Conservation (phyloP, 768 basidiomycete species). For the Clavaria fumosa region DNA sequence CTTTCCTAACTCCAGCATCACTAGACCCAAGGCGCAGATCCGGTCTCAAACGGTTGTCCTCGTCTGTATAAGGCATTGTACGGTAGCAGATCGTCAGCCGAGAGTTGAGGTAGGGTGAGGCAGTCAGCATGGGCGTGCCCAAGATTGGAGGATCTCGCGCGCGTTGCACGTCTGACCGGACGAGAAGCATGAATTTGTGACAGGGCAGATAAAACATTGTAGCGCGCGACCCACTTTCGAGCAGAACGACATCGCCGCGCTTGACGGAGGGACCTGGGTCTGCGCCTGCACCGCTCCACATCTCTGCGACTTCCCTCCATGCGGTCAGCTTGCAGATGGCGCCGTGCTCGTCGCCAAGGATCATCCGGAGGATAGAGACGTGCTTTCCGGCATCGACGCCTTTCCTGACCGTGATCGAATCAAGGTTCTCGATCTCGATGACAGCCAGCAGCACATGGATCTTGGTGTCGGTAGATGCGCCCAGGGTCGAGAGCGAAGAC, state of each 20-base stretch:
- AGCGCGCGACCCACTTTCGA: constrained; percentile 40
- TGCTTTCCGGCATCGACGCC: constrained; percentile 57
- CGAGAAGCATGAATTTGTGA: no score
- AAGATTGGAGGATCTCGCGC: no score
- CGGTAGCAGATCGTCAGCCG: constrained; percentile 59
- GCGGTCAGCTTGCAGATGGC: constrained; percentile 56
- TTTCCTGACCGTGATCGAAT: constrained; percentile 48
- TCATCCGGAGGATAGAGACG: constrained; percentile 50
- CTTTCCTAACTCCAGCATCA: constrained; percentile 53
- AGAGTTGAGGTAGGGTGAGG: constrained; percentile 54
- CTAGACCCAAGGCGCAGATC: constrained; percentile 58
- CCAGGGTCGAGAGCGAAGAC: constrained; percentile 20
- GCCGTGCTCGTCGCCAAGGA: constrained; percentile 61
- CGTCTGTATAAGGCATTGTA: constrained; percentile 48
- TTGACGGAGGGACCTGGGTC: constrained; percentile 31
- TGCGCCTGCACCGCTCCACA: constrained; percentile 39
- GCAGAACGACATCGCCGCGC: constrained; percentile 55
- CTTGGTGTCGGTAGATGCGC: constrained; percentile 28
- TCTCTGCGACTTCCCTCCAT: constrained; percentile 64
- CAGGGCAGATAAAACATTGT: constrained; percentile 3
- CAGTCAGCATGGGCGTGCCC: constrained; percentile 40
- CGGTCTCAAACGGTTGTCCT: constrained; percentile 48
- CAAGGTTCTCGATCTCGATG: constrained; percentile 67
- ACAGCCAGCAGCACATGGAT: constrained; percentile 46
- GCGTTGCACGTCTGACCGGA: no score